These are phyloP conservation scores for Mycosphaerella sp. DNA, from an alignment of 2,329 filamentous ascomycete genomes.

Conservation along the genomic window DNA sequence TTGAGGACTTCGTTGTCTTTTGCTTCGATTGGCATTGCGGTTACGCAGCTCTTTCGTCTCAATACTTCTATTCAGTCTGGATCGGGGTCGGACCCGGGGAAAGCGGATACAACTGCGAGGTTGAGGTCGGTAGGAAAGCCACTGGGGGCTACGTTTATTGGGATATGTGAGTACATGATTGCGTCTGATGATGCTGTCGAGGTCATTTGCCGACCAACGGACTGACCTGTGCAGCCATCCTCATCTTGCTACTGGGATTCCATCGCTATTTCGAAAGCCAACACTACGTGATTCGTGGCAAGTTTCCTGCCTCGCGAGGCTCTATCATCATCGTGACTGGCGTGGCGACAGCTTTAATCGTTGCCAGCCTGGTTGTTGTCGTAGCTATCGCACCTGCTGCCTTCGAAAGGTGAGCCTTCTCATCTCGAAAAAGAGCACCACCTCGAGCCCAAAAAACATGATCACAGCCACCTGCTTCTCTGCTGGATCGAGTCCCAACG, in stretches of 20 bases:
- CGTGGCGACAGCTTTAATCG: conserved; percentile 55
- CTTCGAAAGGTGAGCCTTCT: conserved; percentile 31
- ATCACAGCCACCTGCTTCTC: background rate
- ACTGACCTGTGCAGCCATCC: conserved; percentile 46
- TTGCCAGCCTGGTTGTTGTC: conserved; percentile 55
- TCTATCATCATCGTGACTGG: conserved; percentile 64
- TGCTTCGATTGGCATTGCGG: conserved; percentile 72
- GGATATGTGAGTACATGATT: conserved; percentile 41
- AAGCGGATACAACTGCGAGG: conserved; percentile 22
- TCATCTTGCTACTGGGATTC: conserved; percentile 70
- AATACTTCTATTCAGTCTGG: conserved; percentile 55
- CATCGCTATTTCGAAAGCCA: conserved; percentile 72
- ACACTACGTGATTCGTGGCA: conserved; percentile 71
- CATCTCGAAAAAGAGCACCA: no score
- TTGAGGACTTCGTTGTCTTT: conserved; percentile 75
- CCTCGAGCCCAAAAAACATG: background rate
- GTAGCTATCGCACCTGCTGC: conserved; percentile 47
- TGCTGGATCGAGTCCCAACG: background rate
- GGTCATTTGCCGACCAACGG: background rate
- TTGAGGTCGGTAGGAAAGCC: conserved; percentile 64
- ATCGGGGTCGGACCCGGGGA: background rate
- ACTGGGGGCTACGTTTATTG: conserved; percentile 69
- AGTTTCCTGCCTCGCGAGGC: conserved; percentile 71
- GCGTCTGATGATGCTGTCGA: no score
- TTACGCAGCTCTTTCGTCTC: conserved; percentile 78